A percentile compares a stretch with the other conserved stretches of the same genome.
Conservation (phyloP, 1,284 basidiomycete genomes). For the Ustilago loliicola region DNA sequence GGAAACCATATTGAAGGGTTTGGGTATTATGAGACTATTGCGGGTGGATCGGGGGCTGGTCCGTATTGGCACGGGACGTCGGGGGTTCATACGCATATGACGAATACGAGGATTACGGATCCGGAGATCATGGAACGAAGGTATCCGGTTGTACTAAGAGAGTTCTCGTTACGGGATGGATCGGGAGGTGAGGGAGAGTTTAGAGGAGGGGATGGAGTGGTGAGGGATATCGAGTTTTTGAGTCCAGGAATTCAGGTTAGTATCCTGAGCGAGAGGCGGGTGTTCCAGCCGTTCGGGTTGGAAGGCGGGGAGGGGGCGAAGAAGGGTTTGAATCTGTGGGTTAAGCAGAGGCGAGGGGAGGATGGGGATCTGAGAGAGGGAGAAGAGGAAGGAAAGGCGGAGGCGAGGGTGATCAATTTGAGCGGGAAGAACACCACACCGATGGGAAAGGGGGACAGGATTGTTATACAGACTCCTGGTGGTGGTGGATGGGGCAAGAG, state of each 20-base stretch:
- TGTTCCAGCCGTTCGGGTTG: slow-evolving; percentile 89
- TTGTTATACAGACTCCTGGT: slow-evolving; percentile 89
- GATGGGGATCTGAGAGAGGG: slow-evolving; percentile 76
- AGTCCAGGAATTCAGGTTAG: slow-evolving; percentile 83
- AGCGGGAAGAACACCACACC: slow-evolving; percentile 88
- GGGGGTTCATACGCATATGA: slow-evolving; percentile 79
- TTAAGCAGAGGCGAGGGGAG: slow-evolving; percentile 80
- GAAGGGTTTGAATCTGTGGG: slow-evolving; percentile 88
- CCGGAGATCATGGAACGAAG: slow-evolving; percentile 91
- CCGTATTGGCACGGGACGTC: slow-evolving; percentile 84
- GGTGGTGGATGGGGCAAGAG: slow-evolving; percentile 86
- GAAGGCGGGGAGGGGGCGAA: slow-evolving; percentile 84
- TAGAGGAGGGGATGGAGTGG: slow-evolving; percentile 87
- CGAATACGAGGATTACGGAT: slow-evolving; percentile 83
- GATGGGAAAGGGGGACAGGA: slow-evolving; percentile 85
- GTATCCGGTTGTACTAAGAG: slow-evolving; percentile 86
- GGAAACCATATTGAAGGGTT: slow-evolving; percentile 83
- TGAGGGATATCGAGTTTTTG: slow-evolving; percentile 88
- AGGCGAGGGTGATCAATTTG: slow-evolving; percentile 81
- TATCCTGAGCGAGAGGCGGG: slow-evolving; percentile 87
- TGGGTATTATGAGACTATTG: slow-evolving; percentile 98
- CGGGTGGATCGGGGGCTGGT: slow-evolving; percentile 90
- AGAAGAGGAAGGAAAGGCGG: slow-evolving; percentile 56
- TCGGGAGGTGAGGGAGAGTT: slow-evolving; percentile 85
- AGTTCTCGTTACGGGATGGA: slow-evolving; percentile 82